Percentiles rank a stretch among this genome's conserved stretches.
phyloP scores from a whole-genome alignment of 2,329 filamentous ascomycete species.

The Microcyclosporella mali region DNA sequence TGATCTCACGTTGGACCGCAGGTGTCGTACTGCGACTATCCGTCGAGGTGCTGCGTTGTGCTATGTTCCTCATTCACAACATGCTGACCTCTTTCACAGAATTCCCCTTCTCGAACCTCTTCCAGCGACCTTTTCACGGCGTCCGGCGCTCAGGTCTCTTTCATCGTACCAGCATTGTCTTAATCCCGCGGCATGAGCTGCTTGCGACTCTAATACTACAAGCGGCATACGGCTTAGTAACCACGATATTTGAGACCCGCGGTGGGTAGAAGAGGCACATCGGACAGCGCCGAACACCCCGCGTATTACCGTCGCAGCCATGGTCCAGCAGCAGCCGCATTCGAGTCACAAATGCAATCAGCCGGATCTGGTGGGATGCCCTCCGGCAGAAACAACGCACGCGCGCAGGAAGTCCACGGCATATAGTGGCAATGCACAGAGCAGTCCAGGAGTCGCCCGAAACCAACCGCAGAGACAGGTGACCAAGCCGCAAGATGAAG shows the following conservation, averaged over 20 bases:
- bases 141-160: conserved; percentile 7
- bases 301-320: neutral
- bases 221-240: neutral
- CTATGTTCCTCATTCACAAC: neutral
- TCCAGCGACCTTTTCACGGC: neutral
- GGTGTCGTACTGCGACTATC: conserved; percentile 9
- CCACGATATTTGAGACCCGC: neutral
- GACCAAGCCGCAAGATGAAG: conserved; percentile 15
- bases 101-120: neutral
- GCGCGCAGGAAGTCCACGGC: conserved; percentile 13
- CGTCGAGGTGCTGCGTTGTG: neutral
- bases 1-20: conserved; percentile 3
- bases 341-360: conserved; percentile 16
- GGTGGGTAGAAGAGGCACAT: neutral
- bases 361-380: conserved; percentile 11
- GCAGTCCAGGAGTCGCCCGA: conserved; percentile 16
- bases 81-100: conserved; percentile 1
- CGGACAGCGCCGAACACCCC: neutral
- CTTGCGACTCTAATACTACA: neutral
- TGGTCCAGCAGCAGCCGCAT: conserved; percentile 3
- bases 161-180: conserved; percentile 6
- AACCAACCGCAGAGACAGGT: conserved; percentile 18
- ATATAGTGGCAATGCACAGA: conserved; percentile 12
- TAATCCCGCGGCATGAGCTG: conserved; percentile 9
- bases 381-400: conserved; percentile 11